Percentiles rank a stretch among this genome's conserved stretches.
phyloP scores from a whole-genome alignment of 208 protist species.

The Zelonia costaricensis region DNA sequence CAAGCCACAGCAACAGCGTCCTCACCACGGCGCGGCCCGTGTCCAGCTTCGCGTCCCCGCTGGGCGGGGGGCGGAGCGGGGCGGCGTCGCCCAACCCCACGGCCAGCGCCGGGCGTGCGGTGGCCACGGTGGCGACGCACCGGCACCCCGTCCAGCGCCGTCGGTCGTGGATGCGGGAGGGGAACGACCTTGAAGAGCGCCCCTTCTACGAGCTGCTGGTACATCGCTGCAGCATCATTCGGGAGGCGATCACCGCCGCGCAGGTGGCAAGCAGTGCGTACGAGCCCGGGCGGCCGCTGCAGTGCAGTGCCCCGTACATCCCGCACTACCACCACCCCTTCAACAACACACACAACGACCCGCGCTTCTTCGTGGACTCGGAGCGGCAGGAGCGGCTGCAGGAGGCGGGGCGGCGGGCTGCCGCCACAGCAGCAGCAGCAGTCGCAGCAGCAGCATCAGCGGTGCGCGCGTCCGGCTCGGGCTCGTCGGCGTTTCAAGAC shows the following conservation, averaged over 20 bases:
- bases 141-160: conserved; percentile 27
- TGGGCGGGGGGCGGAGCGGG: no score
- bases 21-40: no score
- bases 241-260: not conserved
- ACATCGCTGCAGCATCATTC: conserved; percentile 8
- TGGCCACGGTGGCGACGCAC: conserved; percentile 14
- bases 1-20: no score
- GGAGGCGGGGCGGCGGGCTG: not conserved
- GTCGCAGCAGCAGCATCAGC: conserved; percentile 2
- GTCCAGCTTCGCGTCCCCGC: no score
- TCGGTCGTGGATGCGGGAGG: conserved; percentile 35
- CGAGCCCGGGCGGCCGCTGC: not conserved
- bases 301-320: conserved; percentile 1
- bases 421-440: not conserved
- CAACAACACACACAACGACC: conserved; percentile 40
- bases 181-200: conserved; percentile 26
- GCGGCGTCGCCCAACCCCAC: no score
- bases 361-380: conserved; percentile 23
- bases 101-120: no score
- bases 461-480: no score
- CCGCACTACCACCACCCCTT: conserved; percentile 37
- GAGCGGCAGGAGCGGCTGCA: conserved; percentile 11
- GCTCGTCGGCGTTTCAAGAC: no score
- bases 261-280: not conserved
- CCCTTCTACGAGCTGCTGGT: conserved; percentile 53